These are phyloP conservation scores for Schizophyllum commune DNA, from an alignment of 1,284 basidiomycete genomes.

Conservation along the genomic window DNA sequence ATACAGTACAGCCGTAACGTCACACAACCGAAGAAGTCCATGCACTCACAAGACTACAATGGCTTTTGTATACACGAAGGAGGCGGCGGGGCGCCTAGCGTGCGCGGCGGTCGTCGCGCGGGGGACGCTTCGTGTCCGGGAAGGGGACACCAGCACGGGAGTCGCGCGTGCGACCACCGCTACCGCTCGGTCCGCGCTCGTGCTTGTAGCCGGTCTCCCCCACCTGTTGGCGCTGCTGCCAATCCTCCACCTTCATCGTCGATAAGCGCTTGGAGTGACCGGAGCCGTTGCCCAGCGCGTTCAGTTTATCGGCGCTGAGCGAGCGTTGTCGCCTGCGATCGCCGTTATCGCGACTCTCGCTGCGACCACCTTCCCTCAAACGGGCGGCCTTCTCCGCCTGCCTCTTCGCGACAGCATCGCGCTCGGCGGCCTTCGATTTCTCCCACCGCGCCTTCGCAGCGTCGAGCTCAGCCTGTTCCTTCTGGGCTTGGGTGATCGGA, in stretches of 20 bases:
- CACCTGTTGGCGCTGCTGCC: constrained; percentile 65
- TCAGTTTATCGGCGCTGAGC: constrained; percentile 54
- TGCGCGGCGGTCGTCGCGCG: constrained; percentile 18
- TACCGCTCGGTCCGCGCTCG: neutral
- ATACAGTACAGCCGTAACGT: too few species aligned
- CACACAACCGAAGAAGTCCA: too few species aligned
- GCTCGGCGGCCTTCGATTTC: constrained; percentile 58
- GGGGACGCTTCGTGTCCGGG: constrained; percentile 19
- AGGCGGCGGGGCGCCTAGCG: constrained; percentile 21
- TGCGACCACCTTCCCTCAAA: constrained; percentile 13
- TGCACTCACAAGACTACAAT: neutral
- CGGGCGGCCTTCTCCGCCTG: constrained; percentile 65
- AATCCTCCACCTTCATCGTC: constrained; percentile 73
- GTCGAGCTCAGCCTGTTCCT: constrained; percentile 60
- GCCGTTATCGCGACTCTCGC: constrained; percentile 35
- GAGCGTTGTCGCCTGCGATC: constrained; percentile 35
- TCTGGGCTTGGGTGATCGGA: constrained; percentile 64
- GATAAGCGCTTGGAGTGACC: constrained; percentile 50
- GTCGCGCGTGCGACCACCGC: constrained; percentile 28
- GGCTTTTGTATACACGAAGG: constrained; percentile 10
- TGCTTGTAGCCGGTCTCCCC: constrained; percentile 20
- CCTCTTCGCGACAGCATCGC: constrained; percentile 56
- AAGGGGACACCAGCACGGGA: constrained; percentile 34
- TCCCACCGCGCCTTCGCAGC: constrained; percentile 73
- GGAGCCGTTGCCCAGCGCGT: constrained; percentile 30